Base-by-base conservation (phyloP, 2,329 filamentous ascomycete species). In the Aspergillus eucalypticola region DNA sequence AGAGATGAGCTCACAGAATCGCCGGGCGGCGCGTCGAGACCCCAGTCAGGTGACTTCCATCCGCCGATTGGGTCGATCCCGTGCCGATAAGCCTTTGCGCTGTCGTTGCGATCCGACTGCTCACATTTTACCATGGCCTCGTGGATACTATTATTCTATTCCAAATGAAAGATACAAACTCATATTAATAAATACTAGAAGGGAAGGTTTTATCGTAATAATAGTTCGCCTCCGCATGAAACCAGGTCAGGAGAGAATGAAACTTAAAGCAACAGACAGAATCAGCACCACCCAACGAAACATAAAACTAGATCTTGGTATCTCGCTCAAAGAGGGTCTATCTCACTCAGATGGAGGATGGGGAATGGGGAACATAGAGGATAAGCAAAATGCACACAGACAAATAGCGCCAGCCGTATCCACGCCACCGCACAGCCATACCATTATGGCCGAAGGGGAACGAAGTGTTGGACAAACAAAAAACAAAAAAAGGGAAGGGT, bases 311-410 rank as follows among this genome's bases (percentile, higher is more conserved):
- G 66, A 73, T 72, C 70, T 70, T 76, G 74, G 74, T 76, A 76
- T 77, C 75, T 74, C 70, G 73, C 73, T 73, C 68, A 71, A 73
- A 69, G 64, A 67, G 67, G 66, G 67, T 77, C 73, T 76, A 76
- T 75, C 68, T 73, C 69, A 68, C 66, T 69, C 65, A 70, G 67
- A 67, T 71, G 67, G 69, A 71, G 67, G 56, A 63, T 56, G 56
- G 60, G 59, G 64, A 66, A 71, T 63, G 51, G 58, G 60, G 66
- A 59, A 66, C 66, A 66, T 67, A 62, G 62, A 67, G 60, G 65
- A 69, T 63, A 65, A 71, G 63, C 64, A 66, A 70, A 72, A 69
- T 70, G 66, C 68, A 72, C 66, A 72, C 64, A 73, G 65, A 69
- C 56, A 63, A 65, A 71, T 60, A 72, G 73, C 73, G 71, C 73